Percentiles rank a stretch among this genome's conserved stretches.
phyloP scores from a whole-genome alignment of 2,329 filamentous ascomycete species.

The Cytospora leucostoma region DNA sequence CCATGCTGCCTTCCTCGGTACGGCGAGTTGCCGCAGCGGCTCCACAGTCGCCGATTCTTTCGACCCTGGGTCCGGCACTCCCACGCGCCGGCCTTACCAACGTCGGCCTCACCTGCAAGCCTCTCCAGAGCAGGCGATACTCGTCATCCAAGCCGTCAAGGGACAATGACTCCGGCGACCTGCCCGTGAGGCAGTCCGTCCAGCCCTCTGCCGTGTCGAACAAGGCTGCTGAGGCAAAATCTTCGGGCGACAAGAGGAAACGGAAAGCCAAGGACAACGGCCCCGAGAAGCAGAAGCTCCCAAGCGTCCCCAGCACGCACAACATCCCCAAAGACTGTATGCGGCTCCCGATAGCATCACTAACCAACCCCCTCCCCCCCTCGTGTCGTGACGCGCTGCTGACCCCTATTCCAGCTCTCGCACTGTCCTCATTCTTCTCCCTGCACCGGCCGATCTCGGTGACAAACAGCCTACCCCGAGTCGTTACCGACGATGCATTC shows the following conservation, averaged over 20 bases:
- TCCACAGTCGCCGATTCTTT: conserved; percentile 48
- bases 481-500: conserved; percentile 73
- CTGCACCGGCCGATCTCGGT: conserved; percentile 93
- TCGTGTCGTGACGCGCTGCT: conserved; percentile 25
- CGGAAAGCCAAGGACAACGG: conserved; percentile 56
- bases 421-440: conserved; percentile 91
- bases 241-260: conserved; percentile 55
- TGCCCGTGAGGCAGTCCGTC: conserved; percentile 52
- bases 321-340: conserved; percentile 69
- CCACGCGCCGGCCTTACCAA: conserved; percentile 42
- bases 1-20: conserved; percentile 58
- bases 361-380: no score
- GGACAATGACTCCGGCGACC: conserved; percentile 55
- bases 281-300: conserved; percentile 56
- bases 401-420: conserved; percentile 65
- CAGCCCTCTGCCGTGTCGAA: conserved; percentile 48
- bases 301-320: conserved; percentile 73
- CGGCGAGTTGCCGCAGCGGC: conserved; percentile 54
- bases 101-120: conserved; percentile 40
- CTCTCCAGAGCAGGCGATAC: conserved; percentile 54
- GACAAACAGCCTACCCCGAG: conserved; percentile 74
- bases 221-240: conserved; percentile 44
- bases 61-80: conserved; percentile 45
- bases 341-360: conserved; percentile 29
- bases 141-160: conserved; percentile 65